A percentile compares a stretch with the other conserved stretches of the same genome.
phyloP scores from a whole-genome alignment of 106 monocot genomes.

The Apostasia shenzhenica region DNA sequence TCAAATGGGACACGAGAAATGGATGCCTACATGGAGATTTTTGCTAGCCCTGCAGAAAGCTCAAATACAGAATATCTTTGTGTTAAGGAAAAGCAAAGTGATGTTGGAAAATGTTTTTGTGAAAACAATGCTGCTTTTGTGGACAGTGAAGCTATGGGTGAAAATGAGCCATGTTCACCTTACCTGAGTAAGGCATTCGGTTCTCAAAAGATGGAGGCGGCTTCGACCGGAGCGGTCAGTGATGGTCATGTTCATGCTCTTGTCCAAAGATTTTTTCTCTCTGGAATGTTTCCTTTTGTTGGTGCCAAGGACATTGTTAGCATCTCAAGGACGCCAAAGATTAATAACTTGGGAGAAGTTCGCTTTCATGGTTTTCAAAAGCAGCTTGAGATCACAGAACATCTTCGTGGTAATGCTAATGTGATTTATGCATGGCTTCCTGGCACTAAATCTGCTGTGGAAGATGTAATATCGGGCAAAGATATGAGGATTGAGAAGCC shows the following conservation, averaged over 20 bases:
- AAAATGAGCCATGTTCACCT: constrained; percentile 52
- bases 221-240: constrained; percentile 6
- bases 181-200: constrained; percentile 3
- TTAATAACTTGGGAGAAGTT: constrained; percentile 31
- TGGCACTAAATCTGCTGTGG: constrained; percentile 46
- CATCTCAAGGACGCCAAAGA: constrained; percentile 38
- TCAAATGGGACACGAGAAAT: constrained; percentile 27
- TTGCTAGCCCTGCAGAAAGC: constrained; percentile 48
- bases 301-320: constrained; percentile 54
- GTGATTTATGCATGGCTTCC: constrained; percentile 86
- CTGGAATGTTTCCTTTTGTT: constrained; percentile 47
- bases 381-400: constrained; percentile 43
- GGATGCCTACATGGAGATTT: constrained; percentile 12
- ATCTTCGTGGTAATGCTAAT: constrained; percentile 66
- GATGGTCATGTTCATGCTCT: constrained; percentile 16
- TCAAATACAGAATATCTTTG: constrained; percentile 42
- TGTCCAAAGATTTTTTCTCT: constrained; percentile 62
- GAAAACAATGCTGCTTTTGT: constrained; percentile 6
- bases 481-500: constrained; percentile 31
- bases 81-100: constrained; percentile 4
- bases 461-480: constrained; percentile 51
- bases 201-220: constrained; percentile 10
- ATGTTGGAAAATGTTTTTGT: constrained; percentile 12
- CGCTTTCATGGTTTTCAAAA: constrained; percentile 55
- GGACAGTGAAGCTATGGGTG: constrained; percentile 41